A percentile compares a stretch with the other conserved stretches of the same genome.
phyloP scores from a whole-genome alignment of 805 yeast species.

The Grigorovia humatica region DNA sequence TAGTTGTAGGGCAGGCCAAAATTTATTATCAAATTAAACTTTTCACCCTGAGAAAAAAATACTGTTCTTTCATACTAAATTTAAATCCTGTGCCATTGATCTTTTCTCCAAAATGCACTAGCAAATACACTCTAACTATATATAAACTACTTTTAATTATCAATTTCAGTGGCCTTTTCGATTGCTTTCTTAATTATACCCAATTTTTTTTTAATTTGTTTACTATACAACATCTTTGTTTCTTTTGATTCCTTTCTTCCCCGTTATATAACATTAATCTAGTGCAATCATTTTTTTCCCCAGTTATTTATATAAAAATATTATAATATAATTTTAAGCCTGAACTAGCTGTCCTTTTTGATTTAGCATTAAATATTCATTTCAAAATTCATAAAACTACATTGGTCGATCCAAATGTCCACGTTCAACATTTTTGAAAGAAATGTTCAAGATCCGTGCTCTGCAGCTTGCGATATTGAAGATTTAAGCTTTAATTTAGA shows the following conservation, averaged over 20 bases:
- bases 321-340: too few relatives aligned
- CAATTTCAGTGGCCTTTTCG: background rate
- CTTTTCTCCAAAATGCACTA: background rate
- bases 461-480: constrained; percentile 18
- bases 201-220: background rate
- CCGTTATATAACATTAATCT: too few relatives aligned
- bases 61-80: background rate
- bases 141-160: background rate
- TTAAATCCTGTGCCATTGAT: background rate
- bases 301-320: too few relatives aligned
- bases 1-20: background rate
- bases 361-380: too few relatives aligned
- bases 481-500: constrained; percentile 2
- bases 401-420: background rate
- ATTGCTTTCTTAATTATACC: background rate
- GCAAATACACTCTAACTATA: background rate
- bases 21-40: too few relatives aligned
- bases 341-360: too few relatives aligned
- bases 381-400: too few relatives aligned
- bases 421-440: constrained; percentile 18
- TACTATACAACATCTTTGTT: background rate
- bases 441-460: constrained; percentile 21
- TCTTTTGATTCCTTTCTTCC: too few relatives aligned
- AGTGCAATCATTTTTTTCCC: too few relatives aligned
- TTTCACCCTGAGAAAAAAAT: background rate